phyloP scores from a whole-genome alignment of 495 filamentous ascomycete species.

The Glutinoglossum americanum region DNA sequence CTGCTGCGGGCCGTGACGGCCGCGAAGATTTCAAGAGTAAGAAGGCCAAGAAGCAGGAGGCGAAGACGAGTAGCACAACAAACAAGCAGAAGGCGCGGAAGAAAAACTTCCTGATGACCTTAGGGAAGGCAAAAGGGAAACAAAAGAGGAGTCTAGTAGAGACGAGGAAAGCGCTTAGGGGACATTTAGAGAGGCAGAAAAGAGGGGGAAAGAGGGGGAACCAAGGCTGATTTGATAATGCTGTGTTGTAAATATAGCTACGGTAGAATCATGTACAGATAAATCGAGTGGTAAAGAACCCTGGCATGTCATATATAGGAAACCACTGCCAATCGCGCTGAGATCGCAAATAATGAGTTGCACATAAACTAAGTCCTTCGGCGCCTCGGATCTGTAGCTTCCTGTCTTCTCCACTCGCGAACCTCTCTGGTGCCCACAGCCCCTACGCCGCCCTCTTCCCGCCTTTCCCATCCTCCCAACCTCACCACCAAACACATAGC shows the following conservation, averaged over 20 bases:
- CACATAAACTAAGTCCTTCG: conserved; percentile 29
- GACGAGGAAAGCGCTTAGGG: conserved; percentile 53
- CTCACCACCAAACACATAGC: conserved; percentile 84
- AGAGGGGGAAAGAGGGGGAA: conserved; percentile 70
- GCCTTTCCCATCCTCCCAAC: conserved; percentile 86
- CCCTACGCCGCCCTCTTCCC: conserved; percentile 69
- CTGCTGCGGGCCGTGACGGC: conserved; percentile 50
- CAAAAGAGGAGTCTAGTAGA: conserved; percentile 80
- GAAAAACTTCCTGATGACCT: conserved; percentile 97
- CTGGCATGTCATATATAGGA: background rate
- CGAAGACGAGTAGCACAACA: conserved; percentile 80
- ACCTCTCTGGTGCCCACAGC: conserved; percentile 79
- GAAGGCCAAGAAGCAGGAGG: conserved; percentile 57
- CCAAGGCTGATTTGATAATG: background rate
- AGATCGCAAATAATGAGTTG: background rate
- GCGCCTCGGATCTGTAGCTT: conserved; percentile 66
- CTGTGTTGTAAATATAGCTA: background rate
- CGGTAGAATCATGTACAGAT: background rate
- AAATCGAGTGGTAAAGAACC: background rate
- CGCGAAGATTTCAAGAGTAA: conserved; percentile 61
- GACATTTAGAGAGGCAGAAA: conserved; percentile 65
- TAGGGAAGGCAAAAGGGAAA: conserved; percentile 84
- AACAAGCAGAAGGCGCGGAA: conserved; percentile 91
- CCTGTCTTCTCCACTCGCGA: conserved; percentile 61
- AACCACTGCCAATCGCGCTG: background rate